Percentiles rank a stretch among this genome's conserved stretches.
These are phyloP conservation scores for Grosmannia huntii DNA, from an alignment of 2,329 filamentous ascomycete species.

Conservation along the genomic window DNA sequence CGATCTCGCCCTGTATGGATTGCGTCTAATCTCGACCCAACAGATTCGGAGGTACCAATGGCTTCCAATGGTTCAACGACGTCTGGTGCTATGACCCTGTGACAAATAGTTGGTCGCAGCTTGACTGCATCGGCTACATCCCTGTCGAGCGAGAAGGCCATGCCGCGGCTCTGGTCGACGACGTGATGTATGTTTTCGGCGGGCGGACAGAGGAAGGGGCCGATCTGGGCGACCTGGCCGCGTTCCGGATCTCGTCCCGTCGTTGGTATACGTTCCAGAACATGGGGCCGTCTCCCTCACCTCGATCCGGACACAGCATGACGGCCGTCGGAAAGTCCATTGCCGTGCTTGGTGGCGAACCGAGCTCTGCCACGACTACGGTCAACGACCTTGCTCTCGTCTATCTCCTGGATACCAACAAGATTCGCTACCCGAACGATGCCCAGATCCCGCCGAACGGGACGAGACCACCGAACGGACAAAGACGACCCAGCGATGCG, in stretches of 20 bases:
- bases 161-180: constrained; percentile 82
- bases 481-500: constrained; percentile 20
- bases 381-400: constrained; percentile 76
- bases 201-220: constrained; percentile 87
- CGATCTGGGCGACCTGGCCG: constrained; percentile 85
- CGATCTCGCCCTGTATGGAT: background rate
- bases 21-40: background rate
- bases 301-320: constrained; percentile 94
- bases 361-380: constrained; percentile 72
- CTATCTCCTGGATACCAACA: constrained; percentile 86
- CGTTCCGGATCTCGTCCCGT: constrained; percentile 59
- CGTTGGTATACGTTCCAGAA: constrained; percentile 99
- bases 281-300: constrained; percentile 91
- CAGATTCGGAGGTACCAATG: constrained; percentile 95
- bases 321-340: constrained; percentile 87
- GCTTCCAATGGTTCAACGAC: constrained; percentile 95
- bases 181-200: constrained; percentile 99
- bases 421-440: constrained; percentile 92
- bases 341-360: constrained; percentile 85
- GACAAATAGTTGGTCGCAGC: constrained; percentile 69
- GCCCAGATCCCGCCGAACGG: constrained; percentile 26
- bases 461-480: constrained; percentile 11
- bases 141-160: constrained; percentile 89
- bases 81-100: constrained; percentile 92
- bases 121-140: constrained; percentile 97